A percentile compares a stretch with the other conserved stretches of the same genome.
Conservation (phyloP, 208 protist genomes). For the Trypanosoma brucei region DNA sequence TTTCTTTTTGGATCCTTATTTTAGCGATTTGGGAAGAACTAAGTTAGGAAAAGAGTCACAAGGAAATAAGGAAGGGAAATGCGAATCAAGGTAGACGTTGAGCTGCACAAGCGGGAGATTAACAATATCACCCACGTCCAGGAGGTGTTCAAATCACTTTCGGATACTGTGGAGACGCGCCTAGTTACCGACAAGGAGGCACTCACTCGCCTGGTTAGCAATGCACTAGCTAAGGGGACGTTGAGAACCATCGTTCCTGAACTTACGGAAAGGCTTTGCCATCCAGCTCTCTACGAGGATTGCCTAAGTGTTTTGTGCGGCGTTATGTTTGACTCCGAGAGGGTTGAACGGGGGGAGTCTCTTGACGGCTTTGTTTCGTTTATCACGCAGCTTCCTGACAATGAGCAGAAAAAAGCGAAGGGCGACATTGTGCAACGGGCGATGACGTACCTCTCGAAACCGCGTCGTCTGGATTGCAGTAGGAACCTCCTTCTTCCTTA, state of each 20-base stretch:
- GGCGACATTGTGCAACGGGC: conserved; percentile 63
- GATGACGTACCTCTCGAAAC: conserved; percentile 62
- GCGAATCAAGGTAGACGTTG: conserved; percentile 77
- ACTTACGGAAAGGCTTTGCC: conserved; percentile 46
- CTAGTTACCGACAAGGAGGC: conserved; percentile 62
- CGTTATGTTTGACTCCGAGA: conserved; percentile 61
- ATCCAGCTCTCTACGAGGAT: conserved; percentile 40
- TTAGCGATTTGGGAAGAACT: too few relatives aligned
- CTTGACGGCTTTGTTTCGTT: conserved; percentile 63
- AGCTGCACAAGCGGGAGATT: conserved; percentile 64
- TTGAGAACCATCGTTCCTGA: conserved; percentile 57
- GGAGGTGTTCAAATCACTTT: conserved; percentile 43
- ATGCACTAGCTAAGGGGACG: conserved; percentile 42
- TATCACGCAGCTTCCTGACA: conserved; percentile 51
- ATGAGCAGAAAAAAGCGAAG: conserved; percentile 33
- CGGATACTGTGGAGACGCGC: conserved; percentile 34
- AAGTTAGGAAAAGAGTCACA: too few relatives aligned
- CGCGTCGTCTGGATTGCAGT: conserved; percentile 70
- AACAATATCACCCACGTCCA: conserved; percentile 38
- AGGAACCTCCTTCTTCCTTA: conserved; percentile 68
- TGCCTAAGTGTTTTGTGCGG: conserved; percentile 65
- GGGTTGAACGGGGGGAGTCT: conserved; percentile 47
- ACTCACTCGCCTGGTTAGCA: conserved; percentile 45
- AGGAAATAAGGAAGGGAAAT: conserved; percentile 24
- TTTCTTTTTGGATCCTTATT: too few relatives aligned